Evolutionary conservation across 768 basidiomycete species (phyloP).

Genomic region (Lactifluus pinguis): DNA sequence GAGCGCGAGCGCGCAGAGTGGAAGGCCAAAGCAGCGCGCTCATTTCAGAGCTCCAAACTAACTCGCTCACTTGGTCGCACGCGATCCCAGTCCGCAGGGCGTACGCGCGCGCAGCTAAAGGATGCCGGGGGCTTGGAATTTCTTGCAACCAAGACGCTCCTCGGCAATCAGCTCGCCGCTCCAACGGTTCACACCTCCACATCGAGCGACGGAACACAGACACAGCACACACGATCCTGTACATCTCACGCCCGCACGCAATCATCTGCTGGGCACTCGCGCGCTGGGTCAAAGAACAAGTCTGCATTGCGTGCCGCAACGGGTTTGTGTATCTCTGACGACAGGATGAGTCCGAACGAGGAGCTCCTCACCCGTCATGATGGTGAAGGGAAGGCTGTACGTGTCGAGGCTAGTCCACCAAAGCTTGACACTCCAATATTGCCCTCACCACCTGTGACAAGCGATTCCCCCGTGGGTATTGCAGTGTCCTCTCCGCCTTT

Average conservation of each 20-base stretch:
- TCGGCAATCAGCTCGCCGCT: slow-evolving; percentile 54
- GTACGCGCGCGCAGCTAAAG: slow-evolving; percentile 22
- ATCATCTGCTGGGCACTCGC: slow-evolving; percentile 24
- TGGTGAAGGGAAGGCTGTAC: neutral
- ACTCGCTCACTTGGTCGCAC: slow-evolving; percentile 54
- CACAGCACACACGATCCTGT: slow-evolving; percentile 24
- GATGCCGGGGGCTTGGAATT: slow-evolving; percentile 39
- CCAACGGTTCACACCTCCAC: slow-evolving; percentile 31
- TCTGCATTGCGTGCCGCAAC: slow-evolving; percentile 29
- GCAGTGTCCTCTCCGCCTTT: slow-evolving; percentile 34
- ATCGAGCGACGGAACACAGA: slow-evolving; percentile 23
- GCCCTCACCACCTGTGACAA: slow-evolving; percentile 25
- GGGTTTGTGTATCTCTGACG: slow-evolving; percentile 22
- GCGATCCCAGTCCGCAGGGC: slow-evolving; percentile 49
- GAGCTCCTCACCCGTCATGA: slow-evolving; percentile 19
- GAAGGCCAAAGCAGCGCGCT: slow-evolving; percentile 52
- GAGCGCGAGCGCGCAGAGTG: slow-evolving; percentile 57
- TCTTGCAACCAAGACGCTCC: slow-evolving; percentile 54
- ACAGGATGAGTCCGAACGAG: slow-evolving; percentile 13
- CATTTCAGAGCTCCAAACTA: slow-evolving; percentile 52
- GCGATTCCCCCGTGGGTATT: slow-evolving; percentile 30
- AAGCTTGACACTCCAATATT: slow-evolving; percentile 19
- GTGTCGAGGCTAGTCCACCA: neutral
- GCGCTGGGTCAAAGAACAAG: slow-evolving; percentile 33
- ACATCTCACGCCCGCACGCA: slow-evolving; percentile 26